Evolutionary conservation across 1,284 basidiomycete species (phyloP).

Genomic region (Cerrena zonata): DNA sequence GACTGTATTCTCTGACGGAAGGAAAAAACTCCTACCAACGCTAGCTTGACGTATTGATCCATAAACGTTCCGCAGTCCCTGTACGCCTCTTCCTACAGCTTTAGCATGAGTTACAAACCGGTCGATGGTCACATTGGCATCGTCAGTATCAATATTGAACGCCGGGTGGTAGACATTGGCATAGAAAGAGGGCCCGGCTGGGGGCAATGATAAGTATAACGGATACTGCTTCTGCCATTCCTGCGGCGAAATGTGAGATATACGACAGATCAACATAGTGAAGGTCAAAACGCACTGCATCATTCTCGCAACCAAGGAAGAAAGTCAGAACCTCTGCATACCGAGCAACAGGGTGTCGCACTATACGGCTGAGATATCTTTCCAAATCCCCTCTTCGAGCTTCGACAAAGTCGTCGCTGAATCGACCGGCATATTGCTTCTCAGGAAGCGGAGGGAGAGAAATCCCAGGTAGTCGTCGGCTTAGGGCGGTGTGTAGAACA

Average conservation of each 20-base stretch:
- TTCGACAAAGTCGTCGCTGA: slow-evolving; percentile 77
- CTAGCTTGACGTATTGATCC: slow-evolving; percentile 57
- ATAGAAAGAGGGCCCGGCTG: slow-evolving; percentile 69
- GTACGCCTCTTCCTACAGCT: slow-evolving; percentile 62
- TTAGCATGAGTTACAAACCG: slow-evolving; percentile 61
- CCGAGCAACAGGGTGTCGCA: slow-evolving; percentile 72
- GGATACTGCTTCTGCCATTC: slow-evolving; percentile 69
- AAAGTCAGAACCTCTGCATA: slow-evolving; percentile 78
- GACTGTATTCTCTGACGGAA: neutral
- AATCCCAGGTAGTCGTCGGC: slow-evolving; percentile 64
- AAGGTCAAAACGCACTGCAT: slow-evolving; percentile 43
- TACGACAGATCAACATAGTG: neutral
- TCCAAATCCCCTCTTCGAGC: slow-evolving; percentile 75
- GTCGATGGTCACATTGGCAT: slow-evolving; percentile 51
- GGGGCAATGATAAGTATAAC: slow-evolving; percentile 50
- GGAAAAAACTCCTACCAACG: slow-evolving; percentile 44
- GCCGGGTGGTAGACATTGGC: slow-evolving; percentile 77
- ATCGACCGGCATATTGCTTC: slow-evolving; percentile 76
- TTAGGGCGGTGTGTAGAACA: slow-evolving; percentile 65
- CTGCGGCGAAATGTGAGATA: slow-evolving; percentile 28
- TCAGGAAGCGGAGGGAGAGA: slow-evolving; percentile 77
- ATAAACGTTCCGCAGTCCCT: slow-evolving; percentile 59
- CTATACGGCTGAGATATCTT: slow-evolving; percentile 65
- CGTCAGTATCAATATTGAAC: slow-evolving; percentile 74
- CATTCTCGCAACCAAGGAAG: slow-evolving; percentile 72